phyloP scores from a whole-genome alignment of 768 basidiomycete species.

The Phaffia tasmanica region DNA sequence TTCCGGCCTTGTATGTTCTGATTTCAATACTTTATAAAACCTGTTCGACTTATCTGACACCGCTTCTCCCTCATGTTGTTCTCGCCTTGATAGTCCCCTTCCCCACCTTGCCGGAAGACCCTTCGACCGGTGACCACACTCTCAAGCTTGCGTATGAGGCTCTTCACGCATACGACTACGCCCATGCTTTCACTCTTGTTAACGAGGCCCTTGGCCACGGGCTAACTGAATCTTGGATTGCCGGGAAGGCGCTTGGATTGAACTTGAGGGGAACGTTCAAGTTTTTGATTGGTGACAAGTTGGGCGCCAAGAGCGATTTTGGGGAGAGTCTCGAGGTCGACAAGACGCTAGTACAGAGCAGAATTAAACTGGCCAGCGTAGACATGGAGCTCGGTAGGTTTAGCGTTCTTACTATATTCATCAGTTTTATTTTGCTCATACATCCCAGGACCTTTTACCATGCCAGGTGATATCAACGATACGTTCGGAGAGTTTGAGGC shows the following conservation, averaged over 20 bases:
- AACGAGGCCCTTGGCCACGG: constrained; percentile 82
- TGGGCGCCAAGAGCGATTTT: constrained; percentile 71
- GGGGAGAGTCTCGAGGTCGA: constrained; percentile 58
- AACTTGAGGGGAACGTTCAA: constrained; percentile 95
- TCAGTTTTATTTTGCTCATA: background rate
- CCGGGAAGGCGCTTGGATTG: constrained; percentile 64
- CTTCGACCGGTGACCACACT: constrained; percentile 71
- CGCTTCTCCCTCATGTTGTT: background rate
- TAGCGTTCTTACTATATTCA: background rate
- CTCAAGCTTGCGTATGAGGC: constrained; percentile 70
- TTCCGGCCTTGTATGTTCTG: constrained; percentile 69
- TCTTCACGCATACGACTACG: constrained; percentile 69
- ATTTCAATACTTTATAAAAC: background rate
- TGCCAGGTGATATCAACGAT: constrained; percentile 50
- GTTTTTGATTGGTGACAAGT: constrained; percentile 80
- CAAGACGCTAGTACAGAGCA: constrained; percentile 64
- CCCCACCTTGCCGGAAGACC: constrained; percentile 60
- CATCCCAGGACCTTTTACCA: background rate
- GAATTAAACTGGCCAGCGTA: constrained; percentile 93
- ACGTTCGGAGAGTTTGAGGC: constrained; percentile 87
- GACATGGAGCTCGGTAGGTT: constrained; percentile 74
- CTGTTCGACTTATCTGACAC: constrained; percentile 10
- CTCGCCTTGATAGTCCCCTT: constrained; percentile 45
- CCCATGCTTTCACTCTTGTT: constrained; percentile 63
- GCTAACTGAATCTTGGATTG: constrained; percentile 57